Evolutionary conservation across 2,329 filamentous ascomycete genomes (phyloP).

Genomic region (Cryoendolithus antarcticus): DNA sequence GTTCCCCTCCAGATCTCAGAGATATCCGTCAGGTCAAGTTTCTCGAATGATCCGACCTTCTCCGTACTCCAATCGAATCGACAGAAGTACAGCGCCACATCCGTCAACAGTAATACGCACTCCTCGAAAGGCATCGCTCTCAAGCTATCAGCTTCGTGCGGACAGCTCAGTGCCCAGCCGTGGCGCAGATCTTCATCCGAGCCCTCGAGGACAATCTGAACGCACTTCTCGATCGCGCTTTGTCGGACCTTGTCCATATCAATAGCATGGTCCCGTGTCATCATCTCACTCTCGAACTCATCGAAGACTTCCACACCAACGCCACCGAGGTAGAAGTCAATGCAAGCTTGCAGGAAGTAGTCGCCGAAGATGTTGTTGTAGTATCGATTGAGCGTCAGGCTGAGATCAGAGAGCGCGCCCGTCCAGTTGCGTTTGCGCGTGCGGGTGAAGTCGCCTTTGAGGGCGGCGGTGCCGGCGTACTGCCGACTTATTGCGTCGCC

Average conservation of each 20-base stretch:
- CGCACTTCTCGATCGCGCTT: constrained; percentile 78
- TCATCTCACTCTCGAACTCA: constrained; percentile 89
- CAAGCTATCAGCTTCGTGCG: constrained; percentile 54
- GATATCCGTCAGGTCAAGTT: constrained; percentile 65
- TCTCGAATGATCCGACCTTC: constrained; percentile 85
- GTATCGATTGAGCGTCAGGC: constrained; percentile 69
- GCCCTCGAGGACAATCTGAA: constrained; percentile 70
- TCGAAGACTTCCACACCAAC: constrained; percentile 76
- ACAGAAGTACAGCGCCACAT: constrained; percentile 75
- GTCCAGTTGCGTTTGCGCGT: constrained; percentile 83
- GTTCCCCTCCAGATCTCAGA: constrained; percentile 63
- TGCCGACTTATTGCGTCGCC: constrained; percentile 91
- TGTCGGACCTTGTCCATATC: constrained; percentile 75
- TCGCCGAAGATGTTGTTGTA: constrained; percentile 90
- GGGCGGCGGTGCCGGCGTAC: constrained; percentile 86
- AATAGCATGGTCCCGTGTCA: constrained; percentile 80
- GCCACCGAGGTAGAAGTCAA: constrained; percentile 87
- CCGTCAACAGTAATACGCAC: constrained; percentile 74
- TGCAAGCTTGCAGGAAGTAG: constrained; percentile 89
- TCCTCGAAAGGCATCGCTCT: constrained; percentile 70
- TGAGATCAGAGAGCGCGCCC: constrained; percentile 82
- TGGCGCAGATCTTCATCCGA: constrained; percentile 65
- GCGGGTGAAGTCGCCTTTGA: constrained; percentile 94
- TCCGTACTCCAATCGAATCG: constrained; percentile 91
- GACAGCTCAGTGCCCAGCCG: constrained; percentile 80